Evolutionary conservation across 306 rosid genomes (phyloP).

Genomic region (Cicer bijugum): DNA sequence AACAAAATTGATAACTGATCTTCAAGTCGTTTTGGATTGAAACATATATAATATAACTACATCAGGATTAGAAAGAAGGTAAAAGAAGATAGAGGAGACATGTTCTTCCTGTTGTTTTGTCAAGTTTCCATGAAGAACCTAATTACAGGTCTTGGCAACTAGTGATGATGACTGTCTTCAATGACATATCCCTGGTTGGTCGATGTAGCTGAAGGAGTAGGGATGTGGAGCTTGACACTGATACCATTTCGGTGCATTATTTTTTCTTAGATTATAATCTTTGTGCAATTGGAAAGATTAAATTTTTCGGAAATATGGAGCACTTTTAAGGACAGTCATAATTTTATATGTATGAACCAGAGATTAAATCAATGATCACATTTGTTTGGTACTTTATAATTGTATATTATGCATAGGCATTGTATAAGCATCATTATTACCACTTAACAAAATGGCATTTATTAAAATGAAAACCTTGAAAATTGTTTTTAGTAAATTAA

Average conservation of each 20-base stretch:
- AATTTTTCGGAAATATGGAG: background rate
- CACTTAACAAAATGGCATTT: too few species aligned
- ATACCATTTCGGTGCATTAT: background rate
- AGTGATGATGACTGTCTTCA: too few species aligned
- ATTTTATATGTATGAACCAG: too few species aligned
- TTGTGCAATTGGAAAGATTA: background rate
- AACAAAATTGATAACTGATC: background rate
- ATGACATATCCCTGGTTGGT: background rate
- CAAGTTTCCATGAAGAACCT: background rate
- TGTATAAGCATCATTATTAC: background rate
- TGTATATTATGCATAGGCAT: background rate
- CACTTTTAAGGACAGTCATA: too few species aligned
- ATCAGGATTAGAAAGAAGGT: background rate
- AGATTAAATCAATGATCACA: too few species aligned
- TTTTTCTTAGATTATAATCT: background rate
- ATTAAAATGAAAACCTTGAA: too few species aligned
- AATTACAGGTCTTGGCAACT: background rate
- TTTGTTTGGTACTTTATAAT: background rate
- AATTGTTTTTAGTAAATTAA: too few species aligned
- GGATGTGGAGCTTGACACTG: background rate
- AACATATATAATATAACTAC: background rate
- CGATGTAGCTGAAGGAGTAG: background rate
- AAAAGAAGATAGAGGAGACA: background rate
- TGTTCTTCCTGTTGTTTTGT: background rate
- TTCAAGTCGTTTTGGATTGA: background rate